These are phyloP conservation scores for Talaromyces sp. DNA, from an alignment of 2,329 filamentous ascomycete species.

Conservation along the genomic window DNA sequence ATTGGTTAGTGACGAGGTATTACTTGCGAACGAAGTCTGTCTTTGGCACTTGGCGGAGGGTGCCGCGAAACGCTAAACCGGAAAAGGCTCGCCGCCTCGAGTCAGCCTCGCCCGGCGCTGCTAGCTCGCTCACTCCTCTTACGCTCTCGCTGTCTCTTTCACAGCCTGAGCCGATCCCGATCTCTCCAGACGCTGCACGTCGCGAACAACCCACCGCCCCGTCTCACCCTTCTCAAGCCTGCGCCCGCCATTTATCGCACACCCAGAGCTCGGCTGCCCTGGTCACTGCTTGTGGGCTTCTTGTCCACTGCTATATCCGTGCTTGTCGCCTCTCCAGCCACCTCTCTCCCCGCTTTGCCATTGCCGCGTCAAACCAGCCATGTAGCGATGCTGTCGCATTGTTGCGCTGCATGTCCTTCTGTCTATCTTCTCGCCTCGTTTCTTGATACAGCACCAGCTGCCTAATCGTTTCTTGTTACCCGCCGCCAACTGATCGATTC, in stretches of 20 bases:
- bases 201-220: neutral
- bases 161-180: neutral
- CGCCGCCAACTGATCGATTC: neutral
- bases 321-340: neutral
- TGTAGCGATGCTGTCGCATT: slow-evolving; percentile 13
- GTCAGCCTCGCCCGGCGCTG: neutral
- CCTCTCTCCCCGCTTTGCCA: neutral
- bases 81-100: neutral
- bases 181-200: neutral
- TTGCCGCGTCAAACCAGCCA: neutral
- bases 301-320: neutral
- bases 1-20: too few species aligned
- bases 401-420: slow-evolving; percentile 7
- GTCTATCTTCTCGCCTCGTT: neutral
- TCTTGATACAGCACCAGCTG: neutral
- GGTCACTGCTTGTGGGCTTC: neutral
- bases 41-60: neutral
- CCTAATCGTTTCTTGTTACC: neutral
- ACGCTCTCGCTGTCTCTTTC: neutral
- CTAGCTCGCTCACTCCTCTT: neutral
- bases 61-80: neutral
- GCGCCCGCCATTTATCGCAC: neutral
- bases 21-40: too few species aligned
- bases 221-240: too few species aligned
- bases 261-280: neutral